Conservation (phyloP, 106 monocot species). For the Chionographis japonica region DNA sequence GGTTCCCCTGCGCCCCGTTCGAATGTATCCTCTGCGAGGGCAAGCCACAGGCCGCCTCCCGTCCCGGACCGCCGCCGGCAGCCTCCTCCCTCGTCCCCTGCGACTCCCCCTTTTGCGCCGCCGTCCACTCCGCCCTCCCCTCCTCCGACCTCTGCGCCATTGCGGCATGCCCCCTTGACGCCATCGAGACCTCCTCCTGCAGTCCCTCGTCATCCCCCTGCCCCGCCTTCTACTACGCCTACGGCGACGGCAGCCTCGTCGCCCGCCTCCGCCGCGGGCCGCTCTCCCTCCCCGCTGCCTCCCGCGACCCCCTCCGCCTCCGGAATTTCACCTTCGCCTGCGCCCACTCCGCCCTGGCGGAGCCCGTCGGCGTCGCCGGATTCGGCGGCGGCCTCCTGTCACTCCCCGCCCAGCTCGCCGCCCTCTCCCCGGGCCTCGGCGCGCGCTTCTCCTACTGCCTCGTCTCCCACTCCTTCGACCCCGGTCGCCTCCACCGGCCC, state of each 20-base stretch:
- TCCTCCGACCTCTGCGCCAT: conserved; percentile 84
- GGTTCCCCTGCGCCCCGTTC: conserved; percentile 96
- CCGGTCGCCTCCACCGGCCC: conserved; percentile 34
- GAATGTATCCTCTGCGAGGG: conserved; percentile 84
- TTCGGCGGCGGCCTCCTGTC: conserved; percentile 85
- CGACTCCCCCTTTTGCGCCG: conserved; percentile 47
- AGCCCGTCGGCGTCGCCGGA: conserved; percentile 87
- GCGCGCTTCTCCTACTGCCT: conserved; percentile 84
- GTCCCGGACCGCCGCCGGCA: conserved; percentile 21
- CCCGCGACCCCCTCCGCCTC: conserved; percentile 15
- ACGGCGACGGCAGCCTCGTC: conserved; percentile 86
- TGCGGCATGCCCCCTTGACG: conserved; percentile 63
- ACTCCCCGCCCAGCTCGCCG: conserved; percentile 69
- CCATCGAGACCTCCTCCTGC: conserved; percentile 68
- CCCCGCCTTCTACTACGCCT: conserved; percentile 92
- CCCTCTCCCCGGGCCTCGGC: conserved; percentile 51
- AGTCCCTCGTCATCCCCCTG: conserved; percentile 35
- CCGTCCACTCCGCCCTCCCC: conserved; percentile 54
- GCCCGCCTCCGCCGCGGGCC: conserved; percentile 58
- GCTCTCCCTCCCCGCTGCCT: conserved; percentile 28
- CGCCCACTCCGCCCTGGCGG: conserved; percentile 67
- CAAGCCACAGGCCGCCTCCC: conserved; percentile 20
- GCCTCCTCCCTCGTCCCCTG: conserved; percentile 36
- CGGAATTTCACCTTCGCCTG: conserved; percentile 74
- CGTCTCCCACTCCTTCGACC: conserved; percentile 53